A percentile compares a stretch with the other conserved stretches of the same genome.
These are phyloP conservation scores for Yamadazyma taylorii DNA, from an alignment of 1,139 yeast species.

Conservation along the genomic window DNA sequence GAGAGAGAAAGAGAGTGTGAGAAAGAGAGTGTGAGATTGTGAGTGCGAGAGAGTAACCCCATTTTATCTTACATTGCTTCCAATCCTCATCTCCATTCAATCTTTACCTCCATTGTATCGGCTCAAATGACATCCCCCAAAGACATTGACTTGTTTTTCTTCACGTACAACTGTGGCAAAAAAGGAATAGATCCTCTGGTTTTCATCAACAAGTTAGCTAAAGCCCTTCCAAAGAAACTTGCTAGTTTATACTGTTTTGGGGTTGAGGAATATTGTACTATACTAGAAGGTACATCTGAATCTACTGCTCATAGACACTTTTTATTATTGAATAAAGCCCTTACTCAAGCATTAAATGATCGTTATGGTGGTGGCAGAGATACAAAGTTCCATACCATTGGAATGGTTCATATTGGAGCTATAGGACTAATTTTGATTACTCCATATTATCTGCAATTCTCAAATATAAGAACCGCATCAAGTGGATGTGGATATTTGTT, in stretches of 20 bases:
- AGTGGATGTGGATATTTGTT: constrained; percentile 57
- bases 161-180: constrained; percentile 44
- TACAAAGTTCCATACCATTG: constrained; percentile 45
- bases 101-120: no score
- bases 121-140: background rate
- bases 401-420: constrained; percentile 58
- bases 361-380: constrained; percentile 26
- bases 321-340: constrained; percentile 36
- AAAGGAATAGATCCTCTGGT: constrained; percentile 22
- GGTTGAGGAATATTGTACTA: constrained; percentile 70
- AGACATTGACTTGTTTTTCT: constrained; percentile 26
- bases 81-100: no score
- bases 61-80: no score
- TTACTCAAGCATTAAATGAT: constrained; percentile 39
- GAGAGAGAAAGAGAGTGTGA: no score
- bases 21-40: no score
- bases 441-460: constrained; percentile 38
- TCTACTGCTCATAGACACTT: constrained; percentile 39
- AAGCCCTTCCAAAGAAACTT: constrained; percentile 31
- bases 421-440: constrained; percentile 60
- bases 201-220: constrained; percentile 24
- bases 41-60: no score
- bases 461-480: constrained; percentile 27
- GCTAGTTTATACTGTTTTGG: constrained; percentile 63
- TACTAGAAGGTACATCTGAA: constrained; percentile 60